These are phyloP conservation scores for Calonectria fujianensis DNA, from an alignment of 2,329 filamentous ascomycete species.

Conservation along the genomic window DNA sequence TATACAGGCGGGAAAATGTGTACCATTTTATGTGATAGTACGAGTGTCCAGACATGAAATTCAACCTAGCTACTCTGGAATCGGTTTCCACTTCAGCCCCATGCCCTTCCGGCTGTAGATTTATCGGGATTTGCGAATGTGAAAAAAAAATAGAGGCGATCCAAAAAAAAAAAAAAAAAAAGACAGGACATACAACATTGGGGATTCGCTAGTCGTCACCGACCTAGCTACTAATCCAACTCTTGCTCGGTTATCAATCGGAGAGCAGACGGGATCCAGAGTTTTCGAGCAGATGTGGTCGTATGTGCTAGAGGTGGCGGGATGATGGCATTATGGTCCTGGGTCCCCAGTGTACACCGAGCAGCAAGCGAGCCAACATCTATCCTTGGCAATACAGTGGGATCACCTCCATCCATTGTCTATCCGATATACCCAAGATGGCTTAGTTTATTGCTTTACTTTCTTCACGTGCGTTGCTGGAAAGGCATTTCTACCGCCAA, in stretches of 20 bases:
- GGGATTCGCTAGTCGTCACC: slow-evolving; percentile 51
- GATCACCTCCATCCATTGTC: no score
- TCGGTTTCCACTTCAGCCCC: not conserved
- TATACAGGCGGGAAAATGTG: slow-evolving; percentile 55
- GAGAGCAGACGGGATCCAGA: slow-evolving; percentile 52
- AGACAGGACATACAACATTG: slow-evolving; percentile 49
- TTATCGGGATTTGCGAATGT: not conserved
- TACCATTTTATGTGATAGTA: slow-evolving; percentile 53
- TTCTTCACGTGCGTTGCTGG: no score
- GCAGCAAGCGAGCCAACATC: no score
- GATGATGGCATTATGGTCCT: not conserved
- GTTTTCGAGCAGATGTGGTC: slow-evolving; percentile 50
- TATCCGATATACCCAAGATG: no score
- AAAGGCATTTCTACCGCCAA: no score
- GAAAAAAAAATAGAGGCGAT: not conserved
- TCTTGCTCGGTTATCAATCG: slow-evolving; percentile 49
- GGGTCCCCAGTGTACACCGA: no score
- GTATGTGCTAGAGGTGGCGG: slow-evolving; percentile 40
- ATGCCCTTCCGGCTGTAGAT: not conserved
- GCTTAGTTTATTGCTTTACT: no score
- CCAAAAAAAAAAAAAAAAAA: slow-evolving; percentile 21
- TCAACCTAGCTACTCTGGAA: slow-evolving; percentile 15
- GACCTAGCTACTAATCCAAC: slow-evolving; percentile 53
- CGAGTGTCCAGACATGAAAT: slow-evolving; percentile 28
- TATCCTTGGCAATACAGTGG: no score